Conservation (phyloP, 208 protist genomes). For the Leishmania lainsoni region DNA sequence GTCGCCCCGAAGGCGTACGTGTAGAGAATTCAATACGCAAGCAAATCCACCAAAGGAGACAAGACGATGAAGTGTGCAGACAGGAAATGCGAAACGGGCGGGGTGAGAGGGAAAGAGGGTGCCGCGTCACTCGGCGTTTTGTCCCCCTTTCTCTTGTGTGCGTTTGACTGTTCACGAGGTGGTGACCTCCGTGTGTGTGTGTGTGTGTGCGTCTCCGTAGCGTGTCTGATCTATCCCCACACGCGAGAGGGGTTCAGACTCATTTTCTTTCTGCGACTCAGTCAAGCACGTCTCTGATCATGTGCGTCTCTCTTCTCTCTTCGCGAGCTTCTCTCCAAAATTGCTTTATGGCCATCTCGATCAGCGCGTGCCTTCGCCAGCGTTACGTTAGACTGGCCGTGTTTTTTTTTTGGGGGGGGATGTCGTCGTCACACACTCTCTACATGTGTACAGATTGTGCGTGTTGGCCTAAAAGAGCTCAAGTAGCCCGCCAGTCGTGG, state of each 20-base stretch:
- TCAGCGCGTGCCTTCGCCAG: not conserved
- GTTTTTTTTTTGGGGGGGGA: not conserved
- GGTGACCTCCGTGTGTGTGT: not conserved
- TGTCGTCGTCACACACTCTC: not conserved
- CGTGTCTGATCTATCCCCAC: no score
- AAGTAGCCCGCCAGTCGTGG: not conserved
- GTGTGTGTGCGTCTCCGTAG: not conserved
- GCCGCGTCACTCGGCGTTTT: not conserved
- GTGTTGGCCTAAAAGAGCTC: not conserved
- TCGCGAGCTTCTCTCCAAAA: not conserved
- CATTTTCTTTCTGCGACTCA: not conserved
- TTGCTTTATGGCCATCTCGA: not conserved
- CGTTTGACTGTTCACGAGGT: not conserved
- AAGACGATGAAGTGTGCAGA: not conserved
- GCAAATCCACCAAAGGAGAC: not conserved
- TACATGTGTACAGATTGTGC: not conserved
- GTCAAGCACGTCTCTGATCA: not conserved
- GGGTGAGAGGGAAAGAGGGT: not conserved
- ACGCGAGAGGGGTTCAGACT: not conserved
- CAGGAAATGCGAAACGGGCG: not conserved
- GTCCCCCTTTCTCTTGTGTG: not conserved
- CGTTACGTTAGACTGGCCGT: not conserved
- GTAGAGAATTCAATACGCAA: not conserved
- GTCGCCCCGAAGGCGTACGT: constrained; percentile 56
- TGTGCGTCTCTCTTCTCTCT: not conserved